These are phyloP conservation scores for Nadsonia commutata DNA, from an alignment of 1,139 yeast species.

Conservation along the genomic window DNA sequence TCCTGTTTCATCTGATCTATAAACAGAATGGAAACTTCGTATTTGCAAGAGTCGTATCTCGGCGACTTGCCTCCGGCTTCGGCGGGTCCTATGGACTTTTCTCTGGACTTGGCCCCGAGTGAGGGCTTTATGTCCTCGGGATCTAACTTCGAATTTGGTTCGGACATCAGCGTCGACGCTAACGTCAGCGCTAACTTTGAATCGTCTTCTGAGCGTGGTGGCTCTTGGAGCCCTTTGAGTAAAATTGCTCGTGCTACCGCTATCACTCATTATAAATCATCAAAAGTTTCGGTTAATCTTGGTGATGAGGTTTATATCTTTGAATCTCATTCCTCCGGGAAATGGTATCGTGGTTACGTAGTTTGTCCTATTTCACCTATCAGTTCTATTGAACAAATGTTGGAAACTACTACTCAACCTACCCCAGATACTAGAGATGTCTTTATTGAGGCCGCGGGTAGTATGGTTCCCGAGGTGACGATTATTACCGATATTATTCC, in stretches of 20 bases:
- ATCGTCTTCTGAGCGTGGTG: background rate
- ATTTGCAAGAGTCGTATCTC: too few relatives aligned
- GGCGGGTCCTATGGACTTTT: too few relatives aligned
- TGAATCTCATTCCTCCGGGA: constrained; percentile 41
- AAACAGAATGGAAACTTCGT: too few relatives aligned
- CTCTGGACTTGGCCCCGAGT: too few relatives aligned
- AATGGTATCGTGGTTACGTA: constrained; percentile 74
- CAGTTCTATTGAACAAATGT: constrained; percentile 14
- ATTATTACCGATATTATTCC: constrained; percentile 21
- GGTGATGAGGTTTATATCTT: constrained; percentile 75
- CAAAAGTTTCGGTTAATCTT: constrained; percentile 32
- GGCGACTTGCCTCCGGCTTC: too few relatives aligned
- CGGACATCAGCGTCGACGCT: too few relatives aligned
- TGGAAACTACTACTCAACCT: constrained; percentile 13
- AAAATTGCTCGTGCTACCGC: background rate
- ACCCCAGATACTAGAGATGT: constrained; percentile 16
- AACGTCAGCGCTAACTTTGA: too few relatives aligned
- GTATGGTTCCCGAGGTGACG: constrained; percentile 16
- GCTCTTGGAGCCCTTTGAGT: background rate
- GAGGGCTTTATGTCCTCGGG: too few relatives aligned
- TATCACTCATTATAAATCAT: background rate
- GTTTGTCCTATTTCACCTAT: constrained; percentile 20
- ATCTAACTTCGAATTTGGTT: too few relatives aligned
- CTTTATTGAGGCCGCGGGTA: constrained; percentile 17
- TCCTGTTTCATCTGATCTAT: too few relatives aligned